These are phyloP conservation scores for Plenodomus lindquistii DNA, from an alignment of 2,329 filamentous ascomycete species.

Conservation along the genomic window DNA sequence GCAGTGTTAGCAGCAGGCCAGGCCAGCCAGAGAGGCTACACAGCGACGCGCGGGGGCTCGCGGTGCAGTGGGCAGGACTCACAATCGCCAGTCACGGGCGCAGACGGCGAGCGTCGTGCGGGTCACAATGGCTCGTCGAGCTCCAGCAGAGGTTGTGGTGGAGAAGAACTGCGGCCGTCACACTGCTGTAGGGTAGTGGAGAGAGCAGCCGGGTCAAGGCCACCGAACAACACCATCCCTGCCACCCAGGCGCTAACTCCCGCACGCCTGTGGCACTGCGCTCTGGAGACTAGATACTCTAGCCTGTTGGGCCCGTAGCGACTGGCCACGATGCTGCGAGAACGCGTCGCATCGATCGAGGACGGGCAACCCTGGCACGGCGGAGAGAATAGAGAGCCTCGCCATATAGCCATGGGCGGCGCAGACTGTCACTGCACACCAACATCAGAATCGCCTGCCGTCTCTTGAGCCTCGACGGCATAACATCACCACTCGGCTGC, in stretches of 20 bases:
- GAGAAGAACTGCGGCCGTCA: conserved; percentile 10
- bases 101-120: conserved; percentile 12
- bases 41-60: conserved; percentile 1
- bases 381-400: not conserved
- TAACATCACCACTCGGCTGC: conserved; percentile 1
- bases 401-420: not conserved
- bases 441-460: too few relatives aligned
- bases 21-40: not conserved
- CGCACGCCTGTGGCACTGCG: too few relatives aligned
- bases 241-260: conserved; percentile 1
- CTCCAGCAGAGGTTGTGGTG: conserved; percentile 8
- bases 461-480: not conserved
- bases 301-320: not conserved
- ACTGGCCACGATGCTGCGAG: not conserved
- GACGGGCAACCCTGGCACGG: not conserved
- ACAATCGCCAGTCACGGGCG: conserved; percentile 15
- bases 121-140: conserved; percentile 19
- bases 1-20: conserved; percentile 8
- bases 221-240: conserved; percentile 14
- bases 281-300: too few relatives aligned
- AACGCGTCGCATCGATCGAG: not conserved
- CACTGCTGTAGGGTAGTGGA: conserved; percentile 13
- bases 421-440: too few relatives aligned
- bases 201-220: conserved; percentile 13
- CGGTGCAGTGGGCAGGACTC: conserved; percentile 3